Conservation (phyloP, 108 stramenopile genomes). For the Cylindrotheca closterium region DNA sequence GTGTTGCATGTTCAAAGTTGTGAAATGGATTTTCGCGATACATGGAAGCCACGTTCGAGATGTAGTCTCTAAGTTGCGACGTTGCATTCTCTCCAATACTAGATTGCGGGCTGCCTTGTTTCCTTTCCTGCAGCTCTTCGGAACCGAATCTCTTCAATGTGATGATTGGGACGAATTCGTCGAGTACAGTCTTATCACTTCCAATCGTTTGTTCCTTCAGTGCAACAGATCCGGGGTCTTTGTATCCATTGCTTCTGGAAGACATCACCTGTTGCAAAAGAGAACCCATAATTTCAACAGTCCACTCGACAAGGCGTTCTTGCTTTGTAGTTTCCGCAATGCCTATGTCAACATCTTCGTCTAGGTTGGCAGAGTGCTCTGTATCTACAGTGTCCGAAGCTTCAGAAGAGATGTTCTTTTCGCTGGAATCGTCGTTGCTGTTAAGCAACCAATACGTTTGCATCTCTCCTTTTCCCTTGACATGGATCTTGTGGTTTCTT, state of each 20-base stretch:
- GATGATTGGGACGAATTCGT: no score
- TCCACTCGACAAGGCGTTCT: background rate
- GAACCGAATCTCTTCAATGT: slow-evolving; percentile 6
- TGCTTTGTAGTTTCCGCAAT: background rate
- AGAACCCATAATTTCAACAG: background rate
- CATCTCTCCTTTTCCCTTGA: no score
- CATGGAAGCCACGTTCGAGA: no score
- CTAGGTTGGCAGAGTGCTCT: background rate
- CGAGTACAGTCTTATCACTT: no score
- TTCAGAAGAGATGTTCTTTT: background rate
- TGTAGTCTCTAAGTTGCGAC: no score
- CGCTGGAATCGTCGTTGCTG: background rate
- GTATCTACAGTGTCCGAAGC: background rate
- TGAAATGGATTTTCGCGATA: no score
- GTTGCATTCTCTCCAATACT: no score
- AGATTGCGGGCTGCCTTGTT: no score
- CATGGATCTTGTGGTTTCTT: background rate
- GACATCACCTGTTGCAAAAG: background rate
- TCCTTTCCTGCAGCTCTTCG: no score
- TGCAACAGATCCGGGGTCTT: background rate
- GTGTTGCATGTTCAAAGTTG: no score
- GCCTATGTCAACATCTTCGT: background rate
- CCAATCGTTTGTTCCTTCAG: background rate
- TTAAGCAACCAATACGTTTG: no score
- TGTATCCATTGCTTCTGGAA: background rate